Percentiles rank a stretch among this genome's conserved stretches.
These are phyloP conservation scores for Ganoderma lucidum DNA, from an alignment of 1,284 basidiomycete species.

Conservation along the genomic window DNA sequence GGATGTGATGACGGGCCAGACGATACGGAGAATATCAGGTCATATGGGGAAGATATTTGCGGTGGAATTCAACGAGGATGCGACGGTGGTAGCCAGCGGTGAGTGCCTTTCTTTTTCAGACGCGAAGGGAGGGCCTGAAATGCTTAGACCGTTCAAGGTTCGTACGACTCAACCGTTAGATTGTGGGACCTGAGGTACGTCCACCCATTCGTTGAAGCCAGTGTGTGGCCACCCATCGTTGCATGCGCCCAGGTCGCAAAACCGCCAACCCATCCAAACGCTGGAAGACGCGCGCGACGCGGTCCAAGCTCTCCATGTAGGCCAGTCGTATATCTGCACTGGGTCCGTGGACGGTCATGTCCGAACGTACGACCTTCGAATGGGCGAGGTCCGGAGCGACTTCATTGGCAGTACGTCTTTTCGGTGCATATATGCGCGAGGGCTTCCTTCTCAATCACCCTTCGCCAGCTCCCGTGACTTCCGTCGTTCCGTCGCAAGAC, in stretches of 20 bases:
- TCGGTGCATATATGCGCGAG: not conserved
- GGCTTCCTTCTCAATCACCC: not conserved
- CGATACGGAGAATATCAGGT: constrained; percentile 83
- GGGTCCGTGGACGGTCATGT: constrained; percentile 93
- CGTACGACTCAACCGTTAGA: constrained; percentile 87
- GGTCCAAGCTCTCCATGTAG: constrained; percentile 82
- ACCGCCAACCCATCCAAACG: constrained; percentile 87
- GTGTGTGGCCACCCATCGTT: constrained; percentile 1
- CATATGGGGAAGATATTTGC: constrained; percentile 92
- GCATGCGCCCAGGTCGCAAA: constrained; percentile 65
- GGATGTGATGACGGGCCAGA: constrained; percentile 91
- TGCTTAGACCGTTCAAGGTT: constrained; percentile 57
- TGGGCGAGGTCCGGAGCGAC: constrained; percentile 89
- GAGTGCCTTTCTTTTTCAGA: constrained; percentile 34
- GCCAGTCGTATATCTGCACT: constrained; percentile 72
- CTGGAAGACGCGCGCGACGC: constrained; percentile 92
- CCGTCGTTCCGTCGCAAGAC: constrained; percentile 80
- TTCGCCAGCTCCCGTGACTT: constrained; percentile 81
- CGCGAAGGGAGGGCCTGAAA: constrained; percentile 23
- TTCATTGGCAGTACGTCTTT: constrained; percentile 80
- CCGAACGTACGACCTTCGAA: constrained; percentile 92
- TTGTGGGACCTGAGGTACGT: constrained; percentile 88
- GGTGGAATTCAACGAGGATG: constrained; percentile 91
- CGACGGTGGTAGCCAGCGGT: constrained; percentile 89
- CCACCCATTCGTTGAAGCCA: not conserved